Percentiles rank a stretch among this genome's conserved stretches.
Evolutionary conservation across 1,284 basidiomycete genomes (phyloP).

Genomic region (Marasmius oreades): DNA sequence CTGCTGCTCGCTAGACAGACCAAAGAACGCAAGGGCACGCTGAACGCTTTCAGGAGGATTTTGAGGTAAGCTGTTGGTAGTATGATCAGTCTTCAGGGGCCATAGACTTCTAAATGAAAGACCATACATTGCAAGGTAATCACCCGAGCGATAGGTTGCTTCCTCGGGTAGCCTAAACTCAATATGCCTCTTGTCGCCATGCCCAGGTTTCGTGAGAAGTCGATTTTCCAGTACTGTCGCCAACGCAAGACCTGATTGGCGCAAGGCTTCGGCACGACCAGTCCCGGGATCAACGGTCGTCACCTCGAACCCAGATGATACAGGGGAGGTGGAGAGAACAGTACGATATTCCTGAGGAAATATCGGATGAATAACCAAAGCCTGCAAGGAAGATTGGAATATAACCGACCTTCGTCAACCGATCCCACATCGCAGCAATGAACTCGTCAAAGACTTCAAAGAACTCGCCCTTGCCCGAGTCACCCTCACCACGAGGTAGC

Average conservation of each 20-base stretch:
- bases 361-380: no score
- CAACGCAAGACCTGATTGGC: slow-evolving; percentile 36
- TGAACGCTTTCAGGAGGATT: slow-evolving; percentile 38
- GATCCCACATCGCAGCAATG: slow-evolving; percentile 38
- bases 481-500: slow-evolving; percentile 36
- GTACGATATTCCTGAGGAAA: slow-evolving; percentile 25
- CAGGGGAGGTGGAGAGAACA: slow-evolving; percentile 17
- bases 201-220: slow-evolving; percentile 35
- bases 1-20: slow-evolving; percentile 39
- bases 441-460: slow-evolving; percentile 46
- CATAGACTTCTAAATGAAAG: neutral
- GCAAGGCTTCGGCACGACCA: slow-evolving; percentile 32
- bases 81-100: neutral
- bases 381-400: neutral
- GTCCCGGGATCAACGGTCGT: slow-evolving; percentile 31
- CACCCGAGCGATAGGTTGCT: slow-evolving; percentile 40
- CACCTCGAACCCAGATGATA: slow-evolving; percentile 27
- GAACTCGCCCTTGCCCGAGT: slow-evolving; percentile 41
- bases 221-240: slow-evolving; percentile 39
- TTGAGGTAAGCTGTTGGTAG: slow-evolving; percentile 31
- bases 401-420: slow-evolving; percentile 29
- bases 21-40: slow-evolving; percentile 36
- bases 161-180: slow-evolving; percentile 42
- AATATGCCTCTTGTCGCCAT: slow-evolving; percentile 41
- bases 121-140: slow-evolving; percentile 46